Conservation (phyloP, 73 alveolate species). For the Paramecium tetraurelia region DNA sequence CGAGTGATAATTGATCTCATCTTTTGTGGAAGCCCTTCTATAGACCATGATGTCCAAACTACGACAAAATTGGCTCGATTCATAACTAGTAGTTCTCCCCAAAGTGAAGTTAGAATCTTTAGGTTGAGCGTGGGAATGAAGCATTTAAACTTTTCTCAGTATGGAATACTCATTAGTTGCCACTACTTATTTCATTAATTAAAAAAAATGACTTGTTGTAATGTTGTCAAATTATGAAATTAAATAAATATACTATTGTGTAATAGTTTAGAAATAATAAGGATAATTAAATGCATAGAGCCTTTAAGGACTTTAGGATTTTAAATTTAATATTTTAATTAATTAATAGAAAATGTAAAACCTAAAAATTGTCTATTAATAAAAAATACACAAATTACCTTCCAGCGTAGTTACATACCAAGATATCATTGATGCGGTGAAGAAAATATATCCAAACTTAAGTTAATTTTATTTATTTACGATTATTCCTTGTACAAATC, state of each 20-base stretch:
- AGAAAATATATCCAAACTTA: neutral
- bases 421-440: neutral
- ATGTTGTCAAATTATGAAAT: neutral
- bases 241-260: neutral
- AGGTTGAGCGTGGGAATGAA: neutral
- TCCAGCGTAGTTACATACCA: neutral
- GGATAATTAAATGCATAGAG: neutral
- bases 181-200: neutral
- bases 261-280: neutral
- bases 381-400: neutral
- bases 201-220: neutral
- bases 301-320: neutral
- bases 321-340: neutral
- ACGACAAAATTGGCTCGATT: neutral
- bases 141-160: neutral
- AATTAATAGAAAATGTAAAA: neutral
- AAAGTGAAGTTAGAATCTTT: neutral
- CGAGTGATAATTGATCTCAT: neutral
- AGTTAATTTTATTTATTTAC: neutral
- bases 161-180: neutral
- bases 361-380: neutral
- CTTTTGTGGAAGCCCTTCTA: neutral
- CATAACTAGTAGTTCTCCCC: conserved; percentile 20
- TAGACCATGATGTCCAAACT: neutral
- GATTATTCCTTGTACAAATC: neutral